Evolutionary conservation across 345 rosid species (phyloP).

Genomic region (Pugionium cornutum): DNA sequence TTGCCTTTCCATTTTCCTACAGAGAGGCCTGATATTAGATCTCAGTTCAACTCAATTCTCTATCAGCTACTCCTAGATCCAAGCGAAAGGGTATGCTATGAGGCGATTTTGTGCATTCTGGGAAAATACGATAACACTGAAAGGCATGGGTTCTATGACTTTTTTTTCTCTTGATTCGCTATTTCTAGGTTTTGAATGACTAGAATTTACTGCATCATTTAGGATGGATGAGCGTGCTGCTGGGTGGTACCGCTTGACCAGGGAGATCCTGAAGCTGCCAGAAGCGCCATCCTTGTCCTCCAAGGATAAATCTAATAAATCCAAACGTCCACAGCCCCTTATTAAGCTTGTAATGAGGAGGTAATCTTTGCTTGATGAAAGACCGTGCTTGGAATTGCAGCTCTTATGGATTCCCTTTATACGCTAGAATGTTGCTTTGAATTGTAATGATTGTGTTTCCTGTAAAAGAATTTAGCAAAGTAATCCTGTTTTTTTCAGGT

Average conservation of each 20-base stretch:
- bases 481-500: slow-evolving; percentile 48
- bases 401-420: slow-evolving; percentile 23
- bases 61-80: slow-evolving; percentile 97
- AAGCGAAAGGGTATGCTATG: slow-evolving; percentile 98
- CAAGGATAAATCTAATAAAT: slow-evolving; percentile 81
- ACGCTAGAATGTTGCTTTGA: slow-evolving; percentile 23
- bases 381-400: slow-evolving; percentile 12
- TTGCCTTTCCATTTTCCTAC: slow-evolving; percentile 39
- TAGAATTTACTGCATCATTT: slow-evolving; percentile 28
- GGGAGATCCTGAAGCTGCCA: slow-evolving; percentile 95
- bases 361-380: slow-evolving; percentile 44
- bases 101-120: slow-evolving; percentile 86
- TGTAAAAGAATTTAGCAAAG: slow-evolving; percentile 14
- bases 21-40: slow-evolving; percentile 94
- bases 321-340: slow-evolving; percentile 94
- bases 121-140: slow-evolving; percentile 81
- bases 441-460: slow-evolving; percentile 24
- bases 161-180: slow-evolving; percentile 23
- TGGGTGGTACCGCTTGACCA: slow-evolving; percentile 96
- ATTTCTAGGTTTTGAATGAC: slow-evolving; percentile 19
- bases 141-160: slow-evolving; percentile 51
- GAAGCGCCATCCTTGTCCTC: slow-evolving; percentile 80
- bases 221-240: slow-evolving; percentile 97
- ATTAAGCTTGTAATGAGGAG: slow-evolving; percentile 99
- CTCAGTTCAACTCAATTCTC: slow-evolving; percentile 91